A percentile compares a stretch with the other conserved stretches of the same genome.
phyloP scores from a whole-genome alignment of 2,329 filamentous ascomycete species.

The Fusarium buharicum region DNA sequence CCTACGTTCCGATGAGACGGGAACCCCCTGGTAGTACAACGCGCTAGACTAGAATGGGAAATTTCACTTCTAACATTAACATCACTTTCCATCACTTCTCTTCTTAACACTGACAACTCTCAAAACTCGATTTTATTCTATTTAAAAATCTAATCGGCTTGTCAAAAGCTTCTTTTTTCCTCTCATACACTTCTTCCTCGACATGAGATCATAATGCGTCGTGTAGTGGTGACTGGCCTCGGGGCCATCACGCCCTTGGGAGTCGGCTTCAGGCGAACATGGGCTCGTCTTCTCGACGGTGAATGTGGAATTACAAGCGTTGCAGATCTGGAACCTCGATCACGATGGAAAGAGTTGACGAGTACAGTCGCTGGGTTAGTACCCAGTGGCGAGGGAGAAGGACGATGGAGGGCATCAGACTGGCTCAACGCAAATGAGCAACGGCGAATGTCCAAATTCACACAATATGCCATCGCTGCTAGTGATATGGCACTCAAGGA shows the following conservation, averaged over 20 bases:
- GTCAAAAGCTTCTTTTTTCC: not conserved
- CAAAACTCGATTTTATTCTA: not conserved
- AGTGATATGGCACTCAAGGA: conserved; percentile 86
- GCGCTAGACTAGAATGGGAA: conserved; percentile 41
- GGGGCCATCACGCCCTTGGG: conserved; percentile 86
- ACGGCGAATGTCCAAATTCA: conserved; percentile 88
- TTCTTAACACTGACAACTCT: not conserved
- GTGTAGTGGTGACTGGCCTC: conserved; percentile 85
- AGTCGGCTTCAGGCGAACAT: conserved; percentile 80
- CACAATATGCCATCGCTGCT: conserved; percentile 90
- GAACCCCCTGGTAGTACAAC: conserved; percentile 8
- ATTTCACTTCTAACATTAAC: conserved; percentile 4
- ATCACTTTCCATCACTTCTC: conserved; percentile 12
- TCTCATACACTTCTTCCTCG: not conserved
- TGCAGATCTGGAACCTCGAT: conserved; percentile 65
- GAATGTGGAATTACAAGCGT: conserved; percentile 84
- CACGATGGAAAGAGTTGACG: conserved; percentile 75
- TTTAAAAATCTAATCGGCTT: not conserved
- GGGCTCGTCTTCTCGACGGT: conserved; percentile 81
- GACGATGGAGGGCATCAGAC: conserved; percentile 63
- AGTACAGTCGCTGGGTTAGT: conserved; percentile 88
- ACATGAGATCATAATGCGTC: conserved; percentile 66
- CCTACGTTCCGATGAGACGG: not conserved
- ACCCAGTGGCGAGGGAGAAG: conserved; percentile 59
- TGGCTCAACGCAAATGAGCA: conserved; percentile 66